Percentiles rank a stretch among this genome's conserved stretches.
Evolutionary conservation across 2,329 filamentous ascomycete genomes (phyloP).

Genomic region (Fusarium austroafricanum): DNA sequence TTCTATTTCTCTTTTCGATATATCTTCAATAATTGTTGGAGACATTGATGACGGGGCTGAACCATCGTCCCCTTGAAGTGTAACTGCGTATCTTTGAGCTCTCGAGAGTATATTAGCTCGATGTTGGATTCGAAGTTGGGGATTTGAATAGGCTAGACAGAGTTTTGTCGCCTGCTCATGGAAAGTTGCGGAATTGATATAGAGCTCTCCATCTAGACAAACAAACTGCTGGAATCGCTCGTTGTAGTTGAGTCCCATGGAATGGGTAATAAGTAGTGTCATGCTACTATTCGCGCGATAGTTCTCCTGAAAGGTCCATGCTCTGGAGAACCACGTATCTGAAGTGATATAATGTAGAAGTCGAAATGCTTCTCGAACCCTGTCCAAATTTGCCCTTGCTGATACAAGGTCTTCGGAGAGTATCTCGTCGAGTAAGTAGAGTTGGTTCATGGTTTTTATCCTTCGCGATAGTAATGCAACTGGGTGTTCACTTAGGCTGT

Average conservation of each 20-base stretch:
- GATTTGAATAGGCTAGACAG: background rate
- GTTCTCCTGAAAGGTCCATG: background rate
- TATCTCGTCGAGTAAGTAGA: rapidly evolving
- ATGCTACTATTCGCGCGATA: background rate
- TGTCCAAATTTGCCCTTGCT: rapidly evolving
- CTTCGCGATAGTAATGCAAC: rapidly evolving
- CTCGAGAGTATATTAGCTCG: rapidly evolving
- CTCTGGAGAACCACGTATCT: background rate
- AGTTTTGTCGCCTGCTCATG: background rate
- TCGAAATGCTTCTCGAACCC: background rate
- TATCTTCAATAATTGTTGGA: background rate
- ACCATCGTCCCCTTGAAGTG: background rate
- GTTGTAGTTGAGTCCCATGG: rapidly evolving
- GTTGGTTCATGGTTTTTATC: rapidly evolving
- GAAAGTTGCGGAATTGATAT: background rate
- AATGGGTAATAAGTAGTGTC: background rate
- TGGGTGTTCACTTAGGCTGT: background rate
- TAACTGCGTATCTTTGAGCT: background rate
- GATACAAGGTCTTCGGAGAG: background rate
- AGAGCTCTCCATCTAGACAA: background rate
- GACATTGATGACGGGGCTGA: background rate
- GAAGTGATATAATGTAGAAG: background rate
- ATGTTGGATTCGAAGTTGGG: rapidly evolving
- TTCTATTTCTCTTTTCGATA: rapidly evolving
- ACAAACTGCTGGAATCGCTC: background rate